Conservation (phyloP, 148 eudicot genomes). For the Polygonum aviculare region DNA sequence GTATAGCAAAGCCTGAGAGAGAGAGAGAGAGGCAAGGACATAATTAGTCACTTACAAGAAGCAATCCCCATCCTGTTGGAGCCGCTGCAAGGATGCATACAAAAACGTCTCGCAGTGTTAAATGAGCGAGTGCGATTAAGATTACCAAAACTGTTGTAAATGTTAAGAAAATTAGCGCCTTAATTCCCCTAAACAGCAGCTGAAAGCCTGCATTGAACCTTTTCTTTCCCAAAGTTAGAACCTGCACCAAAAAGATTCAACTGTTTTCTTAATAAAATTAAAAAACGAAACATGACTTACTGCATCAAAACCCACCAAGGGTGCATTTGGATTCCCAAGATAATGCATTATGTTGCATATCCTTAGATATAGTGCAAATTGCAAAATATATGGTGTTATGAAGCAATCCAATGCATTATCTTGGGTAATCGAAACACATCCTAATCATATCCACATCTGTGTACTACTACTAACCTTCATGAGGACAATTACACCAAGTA, state of each 20-base stretch:
- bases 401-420: too few species aligned
- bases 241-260: constrained; percentile 21
- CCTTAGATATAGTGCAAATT: too few species aligned
- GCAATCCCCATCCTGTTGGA: constrained; percentile 76
- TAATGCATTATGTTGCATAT: too few species aligned
- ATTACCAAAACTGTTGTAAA: constrained; percentile 26
- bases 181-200: constrained; percentile 42
- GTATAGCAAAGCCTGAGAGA: background rate
- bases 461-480: constrained; percentile 40
- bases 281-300: too few species aligned
- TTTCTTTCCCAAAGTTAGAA: constrained; percentile 36
- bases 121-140: constrained; percentile 29
- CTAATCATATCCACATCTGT: background rate
- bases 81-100: constrained; percentile 51
- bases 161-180: constrained; percentile 36
- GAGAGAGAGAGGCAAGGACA: background rate
- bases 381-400: too few species aligned
- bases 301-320: background rate
- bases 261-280: background rate
- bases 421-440: background rate
- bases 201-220: constrained; percentile 38
- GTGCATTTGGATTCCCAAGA: too few species aligned
- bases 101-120: constrained; percentile 42
- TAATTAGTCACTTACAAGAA: constrained; percentile 31
- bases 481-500: constrained; percentile 30